Base-by-base conservation (phyloP, 495 filamentous ascomycete genomes). In the Penicillium cosmopolitanum region DNA sequence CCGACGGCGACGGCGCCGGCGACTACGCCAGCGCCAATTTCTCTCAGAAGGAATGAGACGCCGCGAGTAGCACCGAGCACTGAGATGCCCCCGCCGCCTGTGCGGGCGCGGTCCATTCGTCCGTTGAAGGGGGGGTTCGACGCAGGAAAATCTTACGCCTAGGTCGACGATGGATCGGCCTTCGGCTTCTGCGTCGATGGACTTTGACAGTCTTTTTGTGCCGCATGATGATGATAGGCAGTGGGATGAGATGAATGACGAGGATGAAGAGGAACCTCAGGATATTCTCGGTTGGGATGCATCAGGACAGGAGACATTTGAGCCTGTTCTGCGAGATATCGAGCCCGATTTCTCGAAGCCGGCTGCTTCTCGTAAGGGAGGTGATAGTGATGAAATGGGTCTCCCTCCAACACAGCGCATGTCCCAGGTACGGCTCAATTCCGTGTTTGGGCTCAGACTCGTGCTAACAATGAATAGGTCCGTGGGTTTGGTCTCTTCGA, bases 251-350 rank as follows among this genome's bases (percentile, higher is more conserved):
- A 80, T 86, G 36, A 86, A 90, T 54, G 84, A 48, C 21, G 43
- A 88, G 18, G 85, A 89, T 44, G 42, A 19, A 16, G 87, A 87
- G 53, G 87, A 92, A 43, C 66, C 65, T 80, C 87, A 92, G 42
- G 91, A 89, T 57, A 87, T 85, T 51, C 78, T 97, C 33, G 87
- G 87, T 31, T 97, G 93, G 93, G 87, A 96, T 77, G 84, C 87
- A 11, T 89, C 83, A 61, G 87, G 80, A 3, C 33, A 75, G 71
- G 68, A 72, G 18, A 63, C 69, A 1, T 70, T 73, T 53, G 76
- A 63, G 67, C 73, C 58, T 69, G 73, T 56, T 66, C 69, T 71
- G 3, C 61, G 63, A 62, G 64, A 70, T 25, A 60, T 67, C 59
- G 55, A 64, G 60, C 55, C 68, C 57, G 57, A 56, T 34, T 57